These are phyloP conservation scores for Ascochyta viciae-villosae DNA, from an alignment of 2,329 filamentous ascomycete species.

Conservation along the genomic window DNA sequence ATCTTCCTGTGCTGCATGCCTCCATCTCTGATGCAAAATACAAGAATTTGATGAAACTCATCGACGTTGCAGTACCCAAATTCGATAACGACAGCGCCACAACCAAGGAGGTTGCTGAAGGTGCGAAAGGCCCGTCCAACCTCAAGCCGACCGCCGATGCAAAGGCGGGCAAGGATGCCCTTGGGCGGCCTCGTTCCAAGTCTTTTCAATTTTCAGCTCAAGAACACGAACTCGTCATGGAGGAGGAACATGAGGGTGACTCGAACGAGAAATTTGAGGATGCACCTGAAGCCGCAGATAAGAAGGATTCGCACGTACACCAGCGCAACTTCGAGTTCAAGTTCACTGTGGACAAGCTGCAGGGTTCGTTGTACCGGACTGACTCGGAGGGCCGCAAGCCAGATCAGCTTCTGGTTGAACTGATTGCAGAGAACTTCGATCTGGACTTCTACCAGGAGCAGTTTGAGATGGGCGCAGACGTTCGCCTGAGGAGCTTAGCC, in stretches of 20 bases:
- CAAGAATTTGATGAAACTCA: constrained; percentile 93
- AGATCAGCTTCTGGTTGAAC: constrained; percentile 85
- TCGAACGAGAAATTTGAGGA: constrained; percentile 72
- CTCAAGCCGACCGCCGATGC: constrained; percentile 45
- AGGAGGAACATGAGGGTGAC: constrained; percentile 71
- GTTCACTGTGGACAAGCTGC: constrained; percentile 92
- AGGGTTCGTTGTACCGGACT: constrained; percentile 88
- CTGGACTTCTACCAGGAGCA: constrained; percentile 87
- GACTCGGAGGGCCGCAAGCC: constrained; percentile 77
- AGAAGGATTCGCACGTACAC: constrained; percentile 67
- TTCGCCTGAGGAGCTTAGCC: constrained; percentile 83
- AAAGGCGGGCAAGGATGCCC: constrained; percentile 39
- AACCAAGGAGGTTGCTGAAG: constrained; percentile 47
- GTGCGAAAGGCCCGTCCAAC: constrained; percentile 46
- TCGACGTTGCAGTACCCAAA: constrained; percentile 92
- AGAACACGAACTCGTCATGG: constrained; percentile 78
- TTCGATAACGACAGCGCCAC: constrained; percentile 63
- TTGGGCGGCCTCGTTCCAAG: constrained; percentile 67
- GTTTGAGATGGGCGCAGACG: constrained; percentile 92
- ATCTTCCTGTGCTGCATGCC: constrained; percentile 89
- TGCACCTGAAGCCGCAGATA: constrained; percentile 64
- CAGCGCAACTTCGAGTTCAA: constrained; percentile 96
- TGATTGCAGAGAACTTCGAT: constrained; percentile 88
- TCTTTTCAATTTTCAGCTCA: constrained; percentile 77
- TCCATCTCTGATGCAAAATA: constrained; percentile 95